These are phyloP conservation scores for Arthromyces matolae DNA, from an alignment of 768 basidiomycete genomes.

Conservation along the genomic window DNA sequence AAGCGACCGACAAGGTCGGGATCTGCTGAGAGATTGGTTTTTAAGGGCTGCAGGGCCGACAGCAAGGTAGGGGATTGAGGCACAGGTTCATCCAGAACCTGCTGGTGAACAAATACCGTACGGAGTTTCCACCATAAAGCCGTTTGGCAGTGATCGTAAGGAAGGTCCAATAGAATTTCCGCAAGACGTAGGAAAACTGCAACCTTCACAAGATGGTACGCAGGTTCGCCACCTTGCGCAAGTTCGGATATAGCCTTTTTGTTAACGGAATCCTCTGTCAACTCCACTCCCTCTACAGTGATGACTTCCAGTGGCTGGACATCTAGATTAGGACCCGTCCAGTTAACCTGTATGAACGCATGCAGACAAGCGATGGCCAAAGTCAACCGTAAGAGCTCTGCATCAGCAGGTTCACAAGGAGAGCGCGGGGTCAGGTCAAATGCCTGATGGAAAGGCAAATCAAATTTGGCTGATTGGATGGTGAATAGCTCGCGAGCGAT, in stretches of 20 bases:
- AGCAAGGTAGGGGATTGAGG: constrained; percentile 44
- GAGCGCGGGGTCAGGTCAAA: constrained; percentile 25
- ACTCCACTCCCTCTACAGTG: constrained; percentile 22
- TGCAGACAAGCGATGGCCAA: constrained; percentile 81
- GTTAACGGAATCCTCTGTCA: constrained; percentile 53
- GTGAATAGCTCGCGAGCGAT: constrained; percentile 39
- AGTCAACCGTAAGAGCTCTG: constrained; percentile 55
- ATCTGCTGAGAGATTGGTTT: constrained; percentile 38
- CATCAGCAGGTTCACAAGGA: constrained; percentile 23
- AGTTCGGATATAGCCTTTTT: constrained; percentile 69
- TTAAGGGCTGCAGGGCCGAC: constrained; percentile 39
- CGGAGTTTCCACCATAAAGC: constrained; percentile 85
- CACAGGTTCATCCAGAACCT: constrained; percentile 82
- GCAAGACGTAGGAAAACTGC: constrained; percentile 75
- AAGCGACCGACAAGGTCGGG: constrained; percentile 67
- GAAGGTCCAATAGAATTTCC: constrained; percentile 58
- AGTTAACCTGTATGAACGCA: constrained; percentile 89
- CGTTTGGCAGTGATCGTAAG: constrained; percentile 47
- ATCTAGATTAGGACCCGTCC: constrained; percentile 89
- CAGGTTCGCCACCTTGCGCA: constrained; percentile 87
- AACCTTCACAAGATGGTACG: constrained; percentile 80
- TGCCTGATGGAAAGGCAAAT: constrained; percentile 34
- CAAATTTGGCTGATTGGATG: constrained; percentile 23
- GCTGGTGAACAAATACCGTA: constrained; percentile 65
- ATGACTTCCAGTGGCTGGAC: constrained; percentile 46